phyloP scores from a whole-genome alignment of 768 basidiomycete species.

The Leccinum subgranulosum region DNA sequence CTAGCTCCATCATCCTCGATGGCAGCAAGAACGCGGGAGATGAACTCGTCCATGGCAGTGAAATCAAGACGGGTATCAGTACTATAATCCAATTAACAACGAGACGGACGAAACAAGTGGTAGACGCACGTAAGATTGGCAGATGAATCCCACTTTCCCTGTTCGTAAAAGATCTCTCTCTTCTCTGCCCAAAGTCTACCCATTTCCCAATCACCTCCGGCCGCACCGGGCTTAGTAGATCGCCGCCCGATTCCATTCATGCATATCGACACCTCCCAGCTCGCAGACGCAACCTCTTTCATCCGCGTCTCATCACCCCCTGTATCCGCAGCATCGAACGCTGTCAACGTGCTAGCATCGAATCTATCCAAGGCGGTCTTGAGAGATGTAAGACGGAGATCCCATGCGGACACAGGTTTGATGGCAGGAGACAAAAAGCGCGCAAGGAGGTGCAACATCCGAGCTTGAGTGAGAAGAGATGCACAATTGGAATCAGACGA shows the following conservation, averaged over 20 bases:
- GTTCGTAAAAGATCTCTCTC: slow-evolving; percentile 89
- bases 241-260: slow-evolving; percentile 32
- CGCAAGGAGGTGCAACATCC: slow-evolving; percentile 67
- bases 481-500: slow-evolving; percentile 35
- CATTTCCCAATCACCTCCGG: slow-evolving; percentile 74
- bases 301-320: slow-evolving; percentile 70
- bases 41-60: slow-evolving; percentile 91
- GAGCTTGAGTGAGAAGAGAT: slow-evolving; percentile 56
- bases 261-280: slow-evolving; percentile 77
- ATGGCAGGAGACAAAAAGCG: slow-evolving; percentile 69
- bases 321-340: slow-evolving; percentile 85
- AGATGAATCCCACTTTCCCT: slow-evolving; percentile 71
- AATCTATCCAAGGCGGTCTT: slow-evolving; percentile 84
- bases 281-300: slow-evolving; percentile 76
- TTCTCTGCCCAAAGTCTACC: slow-evolving; percentile 96
- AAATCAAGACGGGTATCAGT: slow-evolving; percentile 71
- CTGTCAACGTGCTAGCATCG: slow-evolving; percentile 79
- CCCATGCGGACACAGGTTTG: slow-evolving; percentile 71
- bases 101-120: background rate
- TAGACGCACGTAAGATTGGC: slow-evolving; percentile 73
- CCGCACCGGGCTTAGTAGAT: background rate
- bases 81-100: slow-evolving; percentile 28
- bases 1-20: slow-evolving; percentile 73
- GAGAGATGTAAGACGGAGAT: slow-evolving; percentile 58
- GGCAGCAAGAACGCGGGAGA: slow-evolving; percentile 60